A percentile compares a stretch with the other conserved stretches of the same genome.
Evolutionary conservation across 2,329 filamentous ascomycete species (phyloP).

Genomic region (Colletotrichum cuscutae): DNA sequence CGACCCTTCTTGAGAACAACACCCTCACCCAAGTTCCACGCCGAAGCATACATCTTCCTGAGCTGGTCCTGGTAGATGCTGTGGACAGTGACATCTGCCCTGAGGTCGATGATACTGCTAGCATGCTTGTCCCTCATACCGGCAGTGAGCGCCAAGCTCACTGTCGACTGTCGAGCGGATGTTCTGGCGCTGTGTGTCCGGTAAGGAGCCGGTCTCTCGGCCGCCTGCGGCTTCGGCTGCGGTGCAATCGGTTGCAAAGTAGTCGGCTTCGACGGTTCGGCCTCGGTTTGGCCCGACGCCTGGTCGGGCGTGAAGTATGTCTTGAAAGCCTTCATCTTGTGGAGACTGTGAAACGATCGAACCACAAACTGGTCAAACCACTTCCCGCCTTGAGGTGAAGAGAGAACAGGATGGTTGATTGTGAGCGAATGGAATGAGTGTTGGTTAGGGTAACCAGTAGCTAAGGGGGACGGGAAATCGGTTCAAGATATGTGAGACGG

Average conservation of each 20-base stretch:
- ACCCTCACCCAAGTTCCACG: slow-evolving; percentile 56
- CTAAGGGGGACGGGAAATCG: slow-evolving; percentile 14
- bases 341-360: slow-evolving; percentile 20
- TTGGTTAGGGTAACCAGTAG: background rate
- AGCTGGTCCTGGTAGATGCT: slow-evolving; percentile 35
- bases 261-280: background rate
- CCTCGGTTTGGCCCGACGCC: slow-evolving; percentile 9
- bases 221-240: background rate
- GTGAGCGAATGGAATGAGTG: slow-evolving; percentile 12
- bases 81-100: slow-evolving; percentile 34
- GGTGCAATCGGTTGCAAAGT: background rate
- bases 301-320: slow-evolving; percentile 31
- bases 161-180: slow-evolving; percentile 34
- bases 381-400: slow-evolving; percentile 22
- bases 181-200: slow-evolving; percentile 16
- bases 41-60: slow-evolving; percentile 32
- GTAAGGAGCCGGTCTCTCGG: slow-evolving; percentile 28
- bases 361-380: slow-evolving; percentile 23
- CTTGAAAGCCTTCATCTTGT: slow-evolving; percentile 35
- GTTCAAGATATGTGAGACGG: slow-evolving; percentile 28
- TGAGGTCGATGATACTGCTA: slow-evolving; percentile 32
- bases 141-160: slow-evolving; percentile 33
- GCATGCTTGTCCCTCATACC: slow-evolving; percentile 33
- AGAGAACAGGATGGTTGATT: slow-evolving; percentile 1
- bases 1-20: slow-evolving; percentile 64